A percentile compares a stretch with the other conserved stretches of the same genome.
Evolutionary conservation across 768 basidiomycete genomes (phyloP).

Genomic region (Cyathus striatus): DNA sequence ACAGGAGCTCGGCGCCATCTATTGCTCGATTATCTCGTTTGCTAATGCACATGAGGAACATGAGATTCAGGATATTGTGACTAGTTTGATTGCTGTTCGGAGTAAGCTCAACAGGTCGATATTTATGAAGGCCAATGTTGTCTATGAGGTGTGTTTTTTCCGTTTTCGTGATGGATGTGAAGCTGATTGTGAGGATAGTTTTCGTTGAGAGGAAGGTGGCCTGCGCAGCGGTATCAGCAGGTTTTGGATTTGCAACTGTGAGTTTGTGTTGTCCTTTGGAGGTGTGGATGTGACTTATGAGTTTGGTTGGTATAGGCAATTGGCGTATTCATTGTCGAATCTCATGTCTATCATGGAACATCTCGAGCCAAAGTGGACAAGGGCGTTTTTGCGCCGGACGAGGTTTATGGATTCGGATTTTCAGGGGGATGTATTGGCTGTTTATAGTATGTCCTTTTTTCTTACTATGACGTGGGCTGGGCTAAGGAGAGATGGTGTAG

Average conservation of each 20-base stretch:
- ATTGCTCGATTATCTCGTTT: slow-evolving; percentile 73
- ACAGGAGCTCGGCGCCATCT: slow-evolving; percentile 61
- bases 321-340: slow-evolving; percentile 65
- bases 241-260: slow-evolving; percentile 68
- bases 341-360: slow-evolving; percentile 68
- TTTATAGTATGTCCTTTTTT: slow-evolving; percentile 17
- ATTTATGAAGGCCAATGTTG: slow-evolving; percentile 49
- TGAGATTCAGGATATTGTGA: slow-evolving; percentile 51
- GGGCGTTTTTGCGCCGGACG: slow-evolving; percentile 70
- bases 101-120: slow-evolving; percentile 65
- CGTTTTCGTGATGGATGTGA: not conserved
- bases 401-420: slow-evolving; percentile 75
- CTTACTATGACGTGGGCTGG: not conserved
- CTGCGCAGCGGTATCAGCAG: slow-evolving; percentile 67
- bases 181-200: slow-evolving; percentile 35
- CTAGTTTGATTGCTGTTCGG: slow-evolving; percentile 68
- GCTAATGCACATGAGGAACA: slow-evolving; percentile 51
- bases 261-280: slow-evolving; percentile 11
- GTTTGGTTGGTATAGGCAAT: slow-evolving; percentile 43
- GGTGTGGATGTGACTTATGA: not conserved
- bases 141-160: slow-evolving; percentile 52
- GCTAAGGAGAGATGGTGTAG: slow-evolving; percentile 23
- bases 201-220: slow-evolving; percentile 76
- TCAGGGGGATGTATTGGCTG: slow-evolving; percentile 79
- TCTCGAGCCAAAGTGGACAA: slow-evolving; percentile 72